These are phyloP conservation scores for Phytophthora constricta DNA, from an alignment of 352 stramenopile genomes.

Conservation along the genomic window DNA sequence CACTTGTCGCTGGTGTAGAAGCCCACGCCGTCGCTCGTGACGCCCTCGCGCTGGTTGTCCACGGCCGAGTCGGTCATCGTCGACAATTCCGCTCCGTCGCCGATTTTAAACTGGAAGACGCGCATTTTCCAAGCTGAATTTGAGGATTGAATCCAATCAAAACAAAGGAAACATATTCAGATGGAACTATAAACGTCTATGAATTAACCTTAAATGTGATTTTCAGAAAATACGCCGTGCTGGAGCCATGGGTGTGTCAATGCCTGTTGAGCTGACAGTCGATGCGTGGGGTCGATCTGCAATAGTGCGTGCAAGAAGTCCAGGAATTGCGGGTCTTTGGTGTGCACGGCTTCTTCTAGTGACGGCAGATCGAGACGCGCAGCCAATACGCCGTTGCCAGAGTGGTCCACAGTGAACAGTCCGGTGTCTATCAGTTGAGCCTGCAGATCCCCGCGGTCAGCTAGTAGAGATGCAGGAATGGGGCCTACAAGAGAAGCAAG, in stretches of 20 bases:
- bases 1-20: conserved; percentile 59
- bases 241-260: conserved; percentile 74
- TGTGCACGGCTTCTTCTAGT: conserved; percentile 66
- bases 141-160: background rate
- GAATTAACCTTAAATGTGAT: conserved; percentile 58
- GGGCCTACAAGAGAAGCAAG: conserved; percentile 40
- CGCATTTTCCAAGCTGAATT: background rate
- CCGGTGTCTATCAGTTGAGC: conserved; percentile 67
- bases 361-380: conserved; percentile 42
- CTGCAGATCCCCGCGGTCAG: conserved; percentile 52
- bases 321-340: conserved; percentile 65
- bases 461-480: conserved; percentile 68
- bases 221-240: conserved; percentile 64
- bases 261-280: conserved; percentile 60
- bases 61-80: background rate
- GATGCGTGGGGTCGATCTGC: conserved; percentile 64
- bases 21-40: conserved; percentile 35
- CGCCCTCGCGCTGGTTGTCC: conserved; percentile 13
- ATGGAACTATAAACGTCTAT: too few relatives aligned
- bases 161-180: background rate
- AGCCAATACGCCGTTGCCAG: conserved; percentile 57
- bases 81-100: too few relatives aligned
- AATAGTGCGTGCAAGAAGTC: conserved; percentile 73
- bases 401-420: conserved; percentile 56
- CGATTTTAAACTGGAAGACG: background rate